phyloP scores from a whole-genome alignment of 2,329 filamentous ascomycete species.

The Aureobasidium vineae region DNA sequence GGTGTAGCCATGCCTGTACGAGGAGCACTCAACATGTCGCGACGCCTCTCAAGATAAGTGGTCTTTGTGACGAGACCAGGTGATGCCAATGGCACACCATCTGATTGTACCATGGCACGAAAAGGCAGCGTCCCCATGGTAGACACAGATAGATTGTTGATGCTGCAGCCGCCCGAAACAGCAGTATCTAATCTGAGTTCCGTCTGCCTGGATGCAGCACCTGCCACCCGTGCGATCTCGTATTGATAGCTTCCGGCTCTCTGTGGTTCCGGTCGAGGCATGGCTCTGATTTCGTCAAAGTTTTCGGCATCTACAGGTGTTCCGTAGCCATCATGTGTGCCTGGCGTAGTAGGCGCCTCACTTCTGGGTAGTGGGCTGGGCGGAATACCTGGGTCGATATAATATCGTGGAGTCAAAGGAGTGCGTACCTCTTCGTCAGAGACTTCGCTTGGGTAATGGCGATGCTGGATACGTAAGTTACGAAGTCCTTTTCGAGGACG shows the following conservation, averaged over 20 bases:
- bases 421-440: conserved; percentile 48
- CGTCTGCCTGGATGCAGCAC: background rate
- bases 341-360: conserved; percentile 37
- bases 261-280: conserved; percentile 34
- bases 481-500: conserved; percentile 45
- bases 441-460: conserved; percentile 44
- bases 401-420: conserved; percentile 58
- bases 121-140: conserved; percentile 38
- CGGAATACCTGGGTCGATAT: conserved; percentile 53
- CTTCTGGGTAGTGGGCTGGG: conserved; percentile 51
- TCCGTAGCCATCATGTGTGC: conserved; percentile 31
- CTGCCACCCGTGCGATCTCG: background rate
- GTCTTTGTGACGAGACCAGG: conserved; percentile 40
- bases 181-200: conserved; percentile 20
- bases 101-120: conserved; percentile 34
- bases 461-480: conserved; percentile 47
- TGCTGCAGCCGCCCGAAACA: background rate
- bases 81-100: conserved; percentile 25
- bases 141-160: conserved; percentile 22
- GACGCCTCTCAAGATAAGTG: conserved; percentile 44
- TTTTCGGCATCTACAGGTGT: conserved; percentile 24
- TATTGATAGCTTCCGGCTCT: conserved; percentile 30
- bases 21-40: conserved; percentile 43
- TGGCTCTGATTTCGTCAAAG: conserved; percentile 32
- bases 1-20: conserved; percentile 62